Evolutionary conservation across 495 filamentous ascomycete genomes (phyloP).

Genomic region (Beverwykella pulmonaria): DNA sequence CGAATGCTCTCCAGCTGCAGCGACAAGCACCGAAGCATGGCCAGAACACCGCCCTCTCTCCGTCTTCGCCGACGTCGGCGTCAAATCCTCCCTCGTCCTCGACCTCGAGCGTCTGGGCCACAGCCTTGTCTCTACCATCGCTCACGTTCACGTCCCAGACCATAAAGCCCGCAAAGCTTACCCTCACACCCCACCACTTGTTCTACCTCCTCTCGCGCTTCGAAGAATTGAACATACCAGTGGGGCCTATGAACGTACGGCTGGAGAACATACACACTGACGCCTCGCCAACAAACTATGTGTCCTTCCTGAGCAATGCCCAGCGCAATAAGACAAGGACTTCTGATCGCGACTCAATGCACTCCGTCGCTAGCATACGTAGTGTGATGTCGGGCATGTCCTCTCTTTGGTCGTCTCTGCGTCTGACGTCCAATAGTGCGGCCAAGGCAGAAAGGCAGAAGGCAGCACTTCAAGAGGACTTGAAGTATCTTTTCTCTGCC

Average conservation of each 20-base stretch:
- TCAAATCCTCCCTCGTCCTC: slow-evolving; percentile 50
- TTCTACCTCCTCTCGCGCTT: slow-evolving; percentile 95
- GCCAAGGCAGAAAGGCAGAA: slow-evolving; percentile 86
- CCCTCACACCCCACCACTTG: slow-evolving; percentile 94
- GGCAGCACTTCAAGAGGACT: slow-evolving; percentile 76
- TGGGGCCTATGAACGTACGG: slow-evolving; percentile 94
- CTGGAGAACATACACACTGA: slow-evolving; percentile 93
- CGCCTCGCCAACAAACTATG: slow-evolving; percentile 84
- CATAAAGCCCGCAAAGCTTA: slow-evolving; percentile 86
- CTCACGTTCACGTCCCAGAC: slow-evolving; percentile 80
- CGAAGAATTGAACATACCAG: slow-evolving; percentile 84
- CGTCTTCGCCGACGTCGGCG: slow-evolving; percentile 50
- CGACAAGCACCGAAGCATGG: slow-evolving; percentile 69
- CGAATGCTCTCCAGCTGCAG: slow-evolving; percentile 87
- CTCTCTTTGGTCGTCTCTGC: slow-evolving; percentile 84
- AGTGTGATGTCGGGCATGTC: slow-evolving; percentile 98
- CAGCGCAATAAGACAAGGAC: slow-evolving; percentile 73
- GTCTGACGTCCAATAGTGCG: slow-evolving; percentile 71
- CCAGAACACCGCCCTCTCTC: slow-evolving; percentile 45
- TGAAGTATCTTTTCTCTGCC: slow-evolving; percentile 95
- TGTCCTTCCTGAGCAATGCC: slow-evolving; percentile 86
- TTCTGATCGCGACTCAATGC: slow-evolving; percentile 85
- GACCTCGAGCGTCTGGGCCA: slow-evolving; percentile 68
- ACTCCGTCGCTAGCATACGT: slow-evolving; percentile 92
- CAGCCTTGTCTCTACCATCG: slow-evolving; percentile 81